Conservation (phyloP, 2,329 filamentous ascomycete genomes). For the Domatiomyces catenatus region DNA sequence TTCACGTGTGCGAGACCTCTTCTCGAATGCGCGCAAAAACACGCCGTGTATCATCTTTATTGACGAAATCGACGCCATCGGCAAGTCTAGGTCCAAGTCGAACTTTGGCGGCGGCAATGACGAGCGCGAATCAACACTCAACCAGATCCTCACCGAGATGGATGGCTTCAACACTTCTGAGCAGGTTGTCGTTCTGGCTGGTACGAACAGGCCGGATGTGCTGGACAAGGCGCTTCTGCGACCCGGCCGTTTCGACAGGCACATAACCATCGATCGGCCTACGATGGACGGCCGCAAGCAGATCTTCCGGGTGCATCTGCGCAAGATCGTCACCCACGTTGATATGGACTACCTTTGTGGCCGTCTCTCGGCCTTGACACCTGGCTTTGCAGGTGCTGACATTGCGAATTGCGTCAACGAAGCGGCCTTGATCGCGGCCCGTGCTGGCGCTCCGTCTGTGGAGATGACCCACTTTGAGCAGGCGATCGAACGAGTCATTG, state of each 20-base stretch:
- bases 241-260: conserved; percentile 89
- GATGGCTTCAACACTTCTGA: conserved; percentile 96
- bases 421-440: conserved; percentile 84
- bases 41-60: conserved; percentile 99
- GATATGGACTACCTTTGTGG: conserved; percentile 78
- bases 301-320: conserved; percentile 87
- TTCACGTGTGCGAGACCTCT: conserved; percentile 85
- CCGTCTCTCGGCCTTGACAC: conserved; percentile 78
- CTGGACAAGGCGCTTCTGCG: conserved; percentile 93
- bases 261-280: conserved; percentile 85
- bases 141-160: conserved; percentile 95
- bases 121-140: conserved; percentile 89
- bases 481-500: conserved; percentile 92
- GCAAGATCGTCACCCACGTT: conserved; percentile 86
- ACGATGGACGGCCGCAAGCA: conserved; percentile 95
- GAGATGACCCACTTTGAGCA: conserved; percentile 88
- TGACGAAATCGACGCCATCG: conserved; percentile 96
- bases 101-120: conserved; percentile 85
- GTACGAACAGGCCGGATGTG: conserved; percentile 89
- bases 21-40: conserved; percentile 86
- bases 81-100: conserved; percentile 70
- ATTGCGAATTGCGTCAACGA: conserved; percentile 98
- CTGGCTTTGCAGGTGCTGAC: conserved; percentile 92
- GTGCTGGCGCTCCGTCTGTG: conserved; percentile 64
- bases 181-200: conserved; percentile 89